Evolutionary conservation across 495 filamentous ascomycete species (phyloP).

Genomic region (Lophiotrema nucula): DNA sequence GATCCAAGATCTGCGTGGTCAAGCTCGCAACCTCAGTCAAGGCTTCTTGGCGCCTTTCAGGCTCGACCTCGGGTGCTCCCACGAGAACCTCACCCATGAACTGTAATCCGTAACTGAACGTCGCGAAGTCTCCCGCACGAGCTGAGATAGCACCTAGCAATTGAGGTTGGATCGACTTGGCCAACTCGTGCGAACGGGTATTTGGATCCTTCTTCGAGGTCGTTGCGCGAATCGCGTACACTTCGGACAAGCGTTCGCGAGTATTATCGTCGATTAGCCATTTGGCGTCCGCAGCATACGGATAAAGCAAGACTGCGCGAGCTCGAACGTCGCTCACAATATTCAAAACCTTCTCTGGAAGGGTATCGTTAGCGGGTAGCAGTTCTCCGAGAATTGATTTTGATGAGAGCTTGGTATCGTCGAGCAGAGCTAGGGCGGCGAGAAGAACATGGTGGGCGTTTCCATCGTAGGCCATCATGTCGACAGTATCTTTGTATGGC

Average conservation of each 20-base stretch:
- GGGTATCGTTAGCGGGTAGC: constrained; percentile 51
- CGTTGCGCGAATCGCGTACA: constrained; percentile 53
- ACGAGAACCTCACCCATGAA: constrained; percentile 81
- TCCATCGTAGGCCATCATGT: constrained; percentile 74
- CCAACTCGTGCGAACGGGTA: constrained; percentile 70
- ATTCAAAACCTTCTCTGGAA: constrained; percentile 59
- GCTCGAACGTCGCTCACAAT: constrained; percentile 68
- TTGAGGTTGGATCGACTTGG: constrained; percentile 62
- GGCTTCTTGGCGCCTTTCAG: constrained; percentile 62
- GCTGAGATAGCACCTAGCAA: constrained; percentile 70
- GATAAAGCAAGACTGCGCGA: constrained; percentile 78
- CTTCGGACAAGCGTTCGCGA: constrained; percentile 46
- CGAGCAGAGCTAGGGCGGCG: constrained; percentile 82
- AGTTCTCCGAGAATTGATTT: constrained; percentile 85
- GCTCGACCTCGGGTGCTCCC: constrained; percentile 53
- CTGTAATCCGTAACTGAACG: constrained; percentile 79
- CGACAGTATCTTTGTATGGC: constrained; percentile 80
- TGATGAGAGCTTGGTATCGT: constrained; percentile 85
- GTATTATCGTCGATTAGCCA: constrained; percentile 57
- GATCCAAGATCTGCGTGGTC: constrained; percentile 59
- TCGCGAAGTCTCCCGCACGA: constrained; percentile 63
- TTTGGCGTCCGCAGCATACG: constrained; percentile 69
- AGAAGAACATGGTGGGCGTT: constrained; percentile 79
- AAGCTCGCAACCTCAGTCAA: constrained; percentile 69
- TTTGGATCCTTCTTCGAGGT: constrained; percentile 84